Evolutionary conservation across 2,329 filamentous ascomycete genomes (phyloP), one percentile per base, ranked within the genome.

Genomic region (Sarocladiaceae sp.): DNA sequence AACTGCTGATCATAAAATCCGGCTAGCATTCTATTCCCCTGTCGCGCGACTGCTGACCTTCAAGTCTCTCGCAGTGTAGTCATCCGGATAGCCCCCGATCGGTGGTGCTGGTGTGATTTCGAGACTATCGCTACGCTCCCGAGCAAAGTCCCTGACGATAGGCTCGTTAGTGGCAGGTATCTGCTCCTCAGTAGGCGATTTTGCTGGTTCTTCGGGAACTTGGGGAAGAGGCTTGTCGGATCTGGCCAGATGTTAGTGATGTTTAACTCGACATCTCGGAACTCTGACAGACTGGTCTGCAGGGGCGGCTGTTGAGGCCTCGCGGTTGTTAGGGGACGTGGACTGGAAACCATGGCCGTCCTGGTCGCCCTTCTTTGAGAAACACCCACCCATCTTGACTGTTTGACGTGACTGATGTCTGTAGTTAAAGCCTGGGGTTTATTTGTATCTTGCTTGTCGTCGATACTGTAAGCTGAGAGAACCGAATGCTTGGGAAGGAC

Each of bases 381-480:
- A 6, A 13, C 37, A 41, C 11, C 21, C 37, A 41, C 37, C 37
- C 37, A 41, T 41, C 13, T 18, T 41, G 19, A 9, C 15, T 21
- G 10, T 5, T 19, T 15, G 15, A 19, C 18, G 15, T 35, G 16
- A 16, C 11, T 10, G 15, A 20, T 15, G 13, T 35, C 16, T 9
- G 33, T 16, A 15, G 7, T 10, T 9, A 35, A 6, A 15, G 19
- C 10, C 21, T 20, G 9, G 15, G 10, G 26, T 29, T 7, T 29
- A 9, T 9, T 29, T 29, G 26, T 7, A 29, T 29, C 13, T 13
- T 7, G 7, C 9, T 29, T 9, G 13, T 29, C 26, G 13, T 9
- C 26, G 26, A 9, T n/a, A 29, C 26, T 7, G 9, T 29, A 13
- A 7, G 9, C 13, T 13, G 26, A 29, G 26, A n/a, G n/a, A n/a